phyloP scores from a whole-genome alignment of 768 basidiomycete genomes.

The Calocybe cyanea region DNA sequence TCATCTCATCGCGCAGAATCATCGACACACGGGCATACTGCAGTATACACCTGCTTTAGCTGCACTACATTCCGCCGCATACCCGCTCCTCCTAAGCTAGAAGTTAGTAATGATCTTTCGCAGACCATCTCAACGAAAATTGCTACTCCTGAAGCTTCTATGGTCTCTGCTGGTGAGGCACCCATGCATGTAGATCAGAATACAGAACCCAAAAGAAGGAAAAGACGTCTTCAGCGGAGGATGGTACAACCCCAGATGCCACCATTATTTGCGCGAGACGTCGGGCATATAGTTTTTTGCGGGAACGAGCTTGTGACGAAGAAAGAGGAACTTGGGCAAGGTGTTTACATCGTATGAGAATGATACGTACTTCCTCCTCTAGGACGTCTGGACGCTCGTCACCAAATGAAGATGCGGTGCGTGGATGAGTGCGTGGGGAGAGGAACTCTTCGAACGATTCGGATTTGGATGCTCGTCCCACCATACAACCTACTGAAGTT shows the following conservation, averaged over 20 bases:
- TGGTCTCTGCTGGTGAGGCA: background rate
- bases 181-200: constrained; percentile 2
- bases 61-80: constrained; percentile 62
- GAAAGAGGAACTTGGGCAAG: constrained; percentile 16
- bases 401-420: constrained; percentile 43
- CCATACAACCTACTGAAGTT: constrained; percentile 91
- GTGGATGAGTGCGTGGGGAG: constrained; percentile 44
- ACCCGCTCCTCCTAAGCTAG: constrained; percentile 53
- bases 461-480: constrained; percentile 65
- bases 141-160: background rate
- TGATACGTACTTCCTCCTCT: constrained; percentile 57
- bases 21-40: constrained; percentile 45
- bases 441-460: constrained; percentile 46
- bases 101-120: constrained; percentile 5
- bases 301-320: constrained; percentile 49
- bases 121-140: background rate
- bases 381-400: constrained; percentile 32
- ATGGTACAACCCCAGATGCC: constrained; percentile 35
- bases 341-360: constrained; percentile 37
- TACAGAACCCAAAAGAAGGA: background rate
- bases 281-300: constrained; percentile 64
- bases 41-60: constrained; percentile 55
- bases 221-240: constrained; percentile 11
- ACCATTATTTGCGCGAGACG: constrained; percentile 60
- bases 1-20: constrained; percentile 24